These are phyloP conservation scores for Penicillium atrosanguineum DNA, from an alignment of 495 filamentous ascomycete species.

Conservation along the genomic window DNA sequence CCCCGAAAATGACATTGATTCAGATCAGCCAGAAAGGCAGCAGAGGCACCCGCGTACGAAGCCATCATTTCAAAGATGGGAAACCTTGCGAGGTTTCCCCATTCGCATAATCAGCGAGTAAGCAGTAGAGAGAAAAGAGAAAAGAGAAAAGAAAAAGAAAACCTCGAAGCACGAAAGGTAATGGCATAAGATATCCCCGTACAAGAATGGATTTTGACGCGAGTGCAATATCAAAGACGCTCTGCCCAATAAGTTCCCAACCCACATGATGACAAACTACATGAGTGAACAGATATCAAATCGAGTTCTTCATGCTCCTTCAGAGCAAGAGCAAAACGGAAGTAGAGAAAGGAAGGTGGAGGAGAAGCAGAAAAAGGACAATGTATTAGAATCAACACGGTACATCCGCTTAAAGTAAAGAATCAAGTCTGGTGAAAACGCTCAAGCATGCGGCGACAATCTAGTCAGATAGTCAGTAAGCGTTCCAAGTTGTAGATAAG, in stretches of 20 bases:
- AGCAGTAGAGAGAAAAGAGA: neutral
- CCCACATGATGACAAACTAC: constrained; percentile 39
- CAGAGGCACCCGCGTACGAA: neutral
- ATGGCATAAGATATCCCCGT: constrained; percentile 13
- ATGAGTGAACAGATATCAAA: constrained; percentile 31
- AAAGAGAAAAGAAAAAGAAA: neutral
- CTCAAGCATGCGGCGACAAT: constrained; percentile 92
- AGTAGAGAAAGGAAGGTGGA: constrained; percentile 11
- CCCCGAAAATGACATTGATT: neutral
- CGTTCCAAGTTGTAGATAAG: neutral
- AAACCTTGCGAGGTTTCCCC: neutral
- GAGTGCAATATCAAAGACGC: constrained; percentile 25
- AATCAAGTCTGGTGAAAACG: constrained; percentile 95
- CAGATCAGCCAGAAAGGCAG: neutral
- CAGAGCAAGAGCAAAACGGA: constrained; percentile 1
- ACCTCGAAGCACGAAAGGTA: neutral
- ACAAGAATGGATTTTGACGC: constrained; percentile 33
- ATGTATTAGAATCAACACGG: constrained; percentile 27
- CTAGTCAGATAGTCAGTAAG: constrained; percentile 39
- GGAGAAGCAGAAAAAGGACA: constrained; percentile 13
- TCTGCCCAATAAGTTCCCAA: constrained; percentile 28
- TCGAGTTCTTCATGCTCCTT: constrained; percentile 4
- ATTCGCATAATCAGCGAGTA: neutral
- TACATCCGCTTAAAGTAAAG: constrained; percentile 64
- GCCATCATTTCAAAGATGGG: neutral